Evolutionary conservation across 2,329 filamentous ascomycete genomes (phyloP).

Genomic region (Rhinocladiella similis): DNA sequence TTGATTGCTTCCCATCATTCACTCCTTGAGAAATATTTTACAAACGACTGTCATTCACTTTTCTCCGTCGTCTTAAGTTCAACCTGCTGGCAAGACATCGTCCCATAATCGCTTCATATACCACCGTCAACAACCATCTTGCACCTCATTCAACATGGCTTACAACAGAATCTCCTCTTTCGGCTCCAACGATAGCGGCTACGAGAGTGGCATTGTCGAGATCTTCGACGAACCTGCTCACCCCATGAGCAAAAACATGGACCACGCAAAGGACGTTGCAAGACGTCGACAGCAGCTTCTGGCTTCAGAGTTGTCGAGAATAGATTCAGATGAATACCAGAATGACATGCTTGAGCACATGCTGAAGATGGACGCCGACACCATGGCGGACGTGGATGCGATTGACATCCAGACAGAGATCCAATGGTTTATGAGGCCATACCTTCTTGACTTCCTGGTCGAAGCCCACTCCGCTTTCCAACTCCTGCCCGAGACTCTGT

Average conservation of each 20-base stretch:
- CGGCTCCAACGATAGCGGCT: constrained; percentile 60
- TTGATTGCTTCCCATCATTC: constrained; percentile 26
- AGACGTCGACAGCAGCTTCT: constrained; percentile 84
- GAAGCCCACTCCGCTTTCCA: constrained; percentile 96
- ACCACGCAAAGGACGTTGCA: constrained; percentile 75
- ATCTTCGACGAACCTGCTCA: constrained; percentile 52
- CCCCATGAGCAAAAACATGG: constrained; percentile 61
- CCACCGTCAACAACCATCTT: constrained; percentile 1
- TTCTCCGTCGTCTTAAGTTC: constrained; percentile 22
- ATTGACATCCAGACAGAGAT: constrained; percentile 99
- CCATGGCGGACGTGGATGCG: constrained; percentile 90
- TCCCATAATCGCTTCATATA: background rate
- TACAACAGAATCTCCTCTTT: constrained; percentile 48
- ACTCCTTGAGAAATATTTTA: constrained; percentile 17
- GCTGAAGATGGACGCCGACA: constrained; percentile 93
- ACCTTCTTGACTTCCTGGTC: constrained; percentile 95
- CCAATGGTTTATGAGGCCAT: constrained; percentile 99
- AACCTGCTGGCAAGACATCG: constrained; percentile 5
- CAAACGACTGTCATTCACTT: constrained; percentile 30
- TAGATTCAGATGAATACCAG: constrained; percentile 85
- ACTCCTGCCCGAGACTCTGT: constrained; percentile 89
- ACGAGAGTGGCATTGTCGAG: constrained; percentile 67
- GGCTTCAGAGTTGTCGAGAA: constrained; percentile 81
- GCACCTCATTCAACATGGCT: constrained; percentile 49
- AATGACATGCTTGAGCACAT: constrained; percentile 94